Percentiles rank a stretch among this genome's conserved stretches.
These are phyloP conservation scores for Dictyostelium capitatum DNA, from an alignment of 78 protist genomes.

Conservation along the genomic window DNA sequence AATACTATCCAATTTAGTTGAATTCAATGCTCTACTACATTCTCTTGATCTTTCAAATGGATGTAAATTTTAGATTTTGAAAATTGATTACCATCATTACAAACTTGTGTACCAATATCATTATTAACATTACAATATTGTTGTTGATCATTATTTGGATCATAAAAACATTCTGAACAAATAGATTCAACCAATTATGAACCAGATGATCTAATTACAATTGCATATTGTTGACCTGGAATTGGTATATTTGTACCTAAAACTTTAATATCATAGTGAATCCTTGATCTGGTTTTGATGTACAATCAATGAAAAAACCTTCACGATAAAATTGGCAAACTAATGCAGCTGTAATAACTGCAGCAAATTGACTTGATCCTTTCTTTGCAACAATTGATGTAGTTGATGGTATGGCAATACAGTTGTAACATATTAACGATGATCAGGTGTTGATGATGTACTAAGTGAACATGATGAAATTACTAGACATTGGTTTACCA, in stretches of 20 bases:
- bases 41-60: conserved; percentile 95
- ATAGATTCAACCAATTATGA: neutral
- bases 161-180: conserved; percentile 52
- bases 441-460: neutral
- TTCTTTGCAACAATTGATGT: conserved; percentile 25
- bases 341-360: conserved; percentile 23
- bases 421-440: neutral
- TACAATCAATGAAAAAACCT: conserved; percentile 11
- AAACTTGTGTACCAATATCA: conserved; percentile 34
- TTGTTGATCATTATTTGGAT: conserved; percentile 17
- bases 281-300: neutral
- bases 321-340: conserved; percentile 30
- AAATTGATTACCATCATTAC: no score
- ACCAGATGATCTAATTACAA: conserved; percentile 5
- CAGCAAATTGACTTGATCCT: conserved; percentile 38
- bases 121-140: conserved; percentile 16
- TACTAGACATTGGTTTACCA: conserved; percentile 81
- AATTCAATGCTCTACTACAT: conserved; percentile 93
- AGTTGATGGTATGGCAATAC: neutral
- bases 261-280: conserved; percentile 11
- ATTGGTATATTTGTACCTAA: conserved; percentile 27
- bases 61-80: conserved; percentile 89
- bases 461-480: conserved; percentile 30
- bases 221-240: conserved; percentile 20
- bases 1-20: conserved; percentile 95